Percentiles rank a stretch among this genome's conserved stretches.
phyloP scores from a whole-genome alignment of 257 asterid species.

The Handroanthus guayacan region DNA sequence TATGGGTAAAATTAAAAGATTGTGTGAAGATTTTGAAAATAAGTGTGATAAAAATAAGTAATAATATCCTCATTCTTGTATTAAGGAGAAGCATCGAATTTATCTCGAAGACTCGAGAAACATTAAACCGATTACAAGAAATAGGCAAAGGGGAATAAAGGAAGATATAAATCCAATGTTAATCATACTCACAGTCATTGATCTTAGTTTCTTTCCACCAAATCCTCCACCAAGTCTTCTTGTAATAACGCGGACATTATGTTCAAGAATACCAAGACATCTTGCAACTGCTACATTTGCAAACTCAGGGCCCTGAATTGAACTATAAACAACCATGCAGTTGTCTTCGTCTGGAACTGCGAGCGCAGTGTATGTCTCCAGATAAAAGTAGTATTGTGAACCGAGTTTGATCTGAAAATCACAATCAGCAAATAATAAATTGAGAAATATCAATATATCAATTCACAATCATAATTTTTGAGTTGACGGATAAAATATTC shows the following conservation, averaged over 20 bases:
- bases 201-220: slow-evolving; percentile 66
- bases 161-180: neutral
- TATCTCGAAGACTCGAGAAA: too few species aligned
- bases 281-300: slow-evolving; percentile 60
- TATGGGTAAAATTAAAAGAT: too few species aligned
- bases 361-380: slow-evolving; percentile 76
- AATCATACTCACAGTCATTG: slow-evolving; percentile 62
- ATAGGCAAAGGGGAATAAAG: neutral
- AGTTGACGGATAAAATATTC: too few species aligned
- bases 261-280: slow-evolving; percentile 75
- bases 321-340: slow-evolving; percentile 76
- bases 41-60: too few species aligned
- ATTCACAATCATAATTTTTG: neutral
- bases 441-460: slow-evolving; percentile 6
- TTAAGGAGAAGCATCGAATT: too few species aligned
- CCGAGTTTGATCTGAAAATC: slow-evolving; percentile 61
- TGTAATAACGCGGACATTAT: slow-evolving; percentile 71
- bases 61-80: too few species aligned
- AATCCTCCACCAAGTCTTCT: slow-evolving; percentile 82
- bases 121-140: neutral
- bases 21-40: too few species aligned
- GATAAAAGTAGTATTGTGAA: slow-evolving; percentile 69
- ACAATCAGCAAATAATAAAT: neutral
- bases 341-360: slow-evolving; percentile 89
- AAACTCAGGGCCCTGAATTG: slow-evolving; percentile 63